A percentile compares a stretch with the other conserved stretches of the same genome.
phyloP scores from a whole-genome alignment of 2,329 filamentous ascomycete genomes.

The Knufia fluminis region DNA sequence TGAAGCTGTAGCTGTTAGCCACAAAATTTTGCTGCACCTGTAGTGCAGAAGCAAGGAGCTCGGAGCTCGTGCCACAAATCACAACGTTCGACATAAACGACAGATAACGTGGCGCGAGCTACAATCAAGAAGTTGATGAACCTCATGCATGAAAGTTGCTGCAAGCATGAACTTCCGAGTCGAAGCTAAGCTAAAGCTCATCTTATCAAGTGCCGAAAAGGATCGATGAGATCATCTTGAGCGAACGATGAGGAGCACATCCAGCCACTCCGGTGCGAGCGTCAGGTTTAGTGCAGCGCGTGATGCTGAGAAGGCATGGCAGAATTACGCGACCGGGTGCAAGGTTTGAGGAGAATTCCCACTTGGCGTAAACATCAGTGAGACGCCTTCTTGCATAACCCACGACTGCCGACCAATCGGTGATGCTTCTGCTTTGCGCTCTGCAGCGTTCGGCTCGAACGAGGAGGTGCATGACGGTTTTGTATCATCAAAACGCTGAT shows the following conservation, averaged over 20 bases:
- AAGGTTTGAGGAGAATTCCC: slow-evolving; percentile 1
- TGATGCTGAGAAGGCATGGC: not conserved
- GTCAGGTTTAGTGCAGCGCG: not conserved
- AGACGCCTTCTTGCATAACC: not conserved
- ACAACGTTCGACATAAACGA: not conserved
- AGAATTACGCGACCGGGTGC: slow-evolving; percentile 3
- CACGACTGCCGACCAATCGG: not conserved
- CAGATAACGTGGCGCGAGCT: slow-evolving; percentile 7
- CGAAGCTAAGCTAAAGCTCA: not conserved
- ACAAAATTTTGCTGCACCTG: not conserved
- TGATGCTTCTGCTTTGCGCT: not conserved
- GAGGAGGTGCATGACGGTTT: not conserved
- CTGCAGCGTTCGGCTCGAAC: not conserved
- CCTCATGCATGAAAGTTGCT: not conserved
- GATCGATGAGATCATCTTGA: slow-evolving; percentile 1
- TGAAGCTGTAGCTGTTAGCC: slow-evolving; percentile 7
- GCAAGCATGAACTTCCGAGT: not conserved
- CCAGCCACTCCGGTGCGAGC: not conserved
- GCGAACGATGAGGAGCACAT: not conserved
- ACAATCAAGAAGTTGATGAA: slow-evolving; percentile 1
- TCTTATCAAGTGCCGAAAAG: not conserved
- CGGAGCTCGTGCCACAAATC: slow-evolving; percentile 3
- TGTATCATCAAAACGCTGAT: not conserved
- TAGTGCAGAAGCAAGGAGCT: slow-evolving; percentile 1
- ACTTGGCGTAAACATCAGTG: too few species aligned